These are phyloP conservation scores for Fusarium bulbicola DNA, from an alignment of 2,329 filamentous ascomycete genomes.

Conservation along the genomic window DNA sequence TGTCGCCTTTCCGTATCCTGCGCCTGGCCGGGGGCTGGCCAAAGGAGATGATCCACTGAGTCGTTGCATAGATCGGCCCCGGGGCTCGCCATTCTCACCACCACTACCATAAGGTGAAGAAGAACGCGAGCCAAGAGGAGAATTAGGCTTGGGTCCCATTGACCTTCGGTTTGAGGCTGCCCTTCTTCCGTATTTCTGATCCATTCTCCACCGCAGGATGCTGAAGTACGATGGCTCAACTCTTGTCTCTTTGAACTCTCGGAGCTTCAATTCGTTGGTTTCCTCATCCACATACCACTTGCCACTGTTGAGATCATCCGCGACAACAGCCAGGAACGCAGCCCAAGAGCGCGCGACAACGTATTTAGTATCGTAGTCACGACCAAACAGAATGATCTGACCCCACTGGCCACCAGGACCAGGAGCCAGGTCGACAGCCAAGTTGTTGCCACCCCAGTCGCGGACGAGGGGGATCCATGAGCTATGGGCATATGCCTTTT, in stretches of 20 bases:
- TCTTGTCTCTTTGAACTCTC: constrained; percentile 87
- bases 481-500: constrained; percentile 92
- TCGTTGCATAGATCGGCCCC: constrained; percentile 77
- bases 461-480: constrained; percentile 96
- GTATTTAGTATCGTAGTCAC: constrained; percentile 98
- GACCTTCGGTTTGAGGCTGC: constrained; percentile 62
- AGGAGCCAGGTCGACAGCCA: constrained; percentile 91
- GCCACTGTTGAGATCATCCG: constrained; percentile 89
- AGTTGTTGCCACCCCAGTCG: constrained; percentile 98
- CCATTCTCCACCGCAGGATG: constrained; percentile 92
- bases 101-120: constrained; percentile 73
- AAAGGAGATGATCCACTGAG: constrained; percentile 71
- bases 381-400: constrained; percentile 94
- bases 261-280: constrained; percentile 86
- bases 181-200: constrained; percentile 89
- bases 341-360: constrained; percentile 94
- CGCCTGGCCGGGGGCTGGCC: constrained; percentile 66
- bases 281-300: constrained; percentile 96
- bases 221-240: constrained; percentile 95
- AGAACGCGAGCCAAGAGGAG: constrained; percentile 59
- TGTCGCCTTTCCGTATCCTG: constrained; percentile 70
- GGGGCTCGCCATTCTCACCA: constrained; percentile 66
- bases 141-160: constrained; percentile 55
- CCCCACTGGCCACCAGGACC: constrained; percentile 93
- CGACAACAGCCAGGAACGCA: constrained; percentile 83